Conservation (phyloP, 2,329 filamentous ascomycete species). For the Xylariaceae sp. region DNA sequence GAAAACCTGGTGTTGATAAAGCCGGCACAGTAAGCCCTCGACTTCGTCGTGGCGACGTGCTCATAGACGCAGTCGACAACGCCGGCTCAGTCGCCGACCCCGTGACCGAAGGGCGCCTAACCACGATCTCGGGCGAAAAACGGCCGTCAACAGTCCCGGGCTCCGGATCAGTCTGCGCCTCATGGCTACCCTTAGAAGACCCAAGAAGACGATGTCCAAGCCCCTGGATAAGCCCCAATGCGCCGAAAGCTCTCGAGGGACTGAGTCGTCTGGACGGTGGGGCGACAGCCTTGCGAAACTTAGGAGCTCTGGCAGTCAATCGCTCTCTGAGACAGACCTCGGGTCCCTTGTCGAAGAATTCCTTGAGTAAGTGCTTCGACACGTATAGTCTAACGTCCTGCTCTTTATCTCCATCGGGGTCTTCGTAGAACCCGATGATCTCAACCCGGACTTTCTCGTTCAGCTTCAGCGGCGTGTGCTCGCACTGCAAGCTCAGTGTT, state of each 20-base stretch:
- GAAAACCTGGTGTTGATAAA: constrained; percentile 26
- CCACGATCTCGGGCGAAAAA: constrained; percentile 36
- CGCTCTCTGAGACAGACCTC: constrained; percentile 52
- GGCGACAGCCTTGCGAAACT: constrained; percentile 12
- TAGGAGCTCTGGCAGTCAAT: constrained; percentile 35
- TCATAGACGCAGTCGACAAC: constrained; percentile 9
- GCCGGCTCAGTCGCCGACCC: constrained; percentile 24
- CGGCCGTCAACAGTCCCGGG: constrained; percentile 10
- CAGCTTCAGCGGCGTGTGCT: constrained; percentile 45
- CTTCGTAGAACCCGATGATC: constrained; percentile 58
- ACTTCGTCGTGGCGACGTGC: constrained; percentile 14
- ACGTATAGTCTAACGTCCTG: constrained; percentile 48
- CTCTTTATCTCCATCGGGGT: constrained; percentile 36
- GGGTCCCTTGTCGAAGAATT: constrained; percentile 54
- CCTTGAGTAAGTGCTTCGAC: constrained; percentile 45
- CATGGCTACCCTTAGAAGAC: constrained; percentile 14
- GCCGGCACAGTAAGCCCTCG: constrained; percentile 34
- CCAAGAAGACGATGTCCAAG: constrained; percentile 26
- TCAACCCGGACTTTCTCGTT: constrained; percentile 54
- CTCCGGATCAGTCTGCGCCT: constrained; percentile 11
- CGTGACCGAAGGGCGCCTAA: constrained; percentile 30
- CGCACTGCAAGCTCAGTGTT: constrained; percentile 30
- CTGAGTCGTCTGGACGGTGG: constrained; percentile 9
- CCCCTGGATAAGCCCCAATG: constrained; percentile 28
- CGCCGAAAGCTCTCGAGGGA: constrained; percentile 11